A percentile compares a stretch with the other conserved stretches of the same genome.
Evolutionary conservation across 1,284 basidiomycete species (phyloP).

Genomic region (Cutaneotrichosporon spelunceum): DNA sequence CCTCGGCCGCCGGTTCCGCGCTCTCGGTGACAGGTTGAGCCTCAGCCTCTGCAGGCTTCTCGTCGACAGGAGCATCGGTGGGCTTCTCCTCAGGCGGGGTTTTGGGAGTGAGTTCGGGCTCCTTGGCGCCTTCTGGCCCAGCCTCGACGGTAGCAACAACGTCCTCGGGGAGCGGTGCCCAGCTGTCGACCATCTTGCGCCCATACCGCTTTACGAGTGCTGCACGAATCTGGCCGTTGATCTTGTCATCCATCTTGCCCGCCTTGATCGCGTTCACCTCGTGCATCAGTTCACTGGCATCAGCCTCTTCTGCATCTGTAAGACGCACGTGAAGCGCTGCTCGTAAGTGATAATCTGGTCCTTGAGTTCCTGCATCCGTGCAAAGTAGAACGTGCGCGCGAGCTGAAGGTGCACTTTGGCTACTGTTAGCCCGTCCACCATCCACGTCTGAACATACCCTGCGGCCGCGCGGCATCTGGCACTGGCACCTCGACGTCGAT

Average conservation of each 20-base stretch:
- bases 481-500: conserved; percentile 66
- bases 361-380: conserved; percentile 67
- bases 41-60: neutral
- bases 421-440: conserved; percentile 19
- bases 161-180: conserved; percentile 38
- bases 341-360: conserved; percentile 68
- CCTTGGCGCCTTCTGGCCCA: conserved; percentile 25
- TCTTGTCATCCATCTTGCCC: conserved; percentile 64
- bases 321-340: conserved; percentile 66
- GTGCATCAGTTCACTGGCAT: conserved; percentile 31
- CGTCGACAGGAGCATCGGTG: neutral
- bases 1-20: neutral
- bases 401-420: conserved; percentile 61
- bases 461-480: neutral
- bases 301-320: neutral
- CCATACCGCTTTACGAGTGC: conserved; percentile 42
- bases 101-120: conserved; percentile 2
- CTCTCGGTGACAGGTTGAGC: neutral
- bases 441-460: neutral
- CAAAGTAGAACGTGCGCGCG: conserved; percentile 67
- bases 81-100: neutral
- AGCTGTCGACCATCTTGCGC: conserved; percentile 40
- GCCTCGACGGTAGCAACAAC: conserved; percentile 31
- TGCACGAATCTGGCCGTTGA: conserved; percentile 53
- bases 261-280: conserved; percentile 63